phyloP scores from a whole-genome alignment of 192 early-diverging fungal genomes.

The Polychytrium aggregatum region DNA sequence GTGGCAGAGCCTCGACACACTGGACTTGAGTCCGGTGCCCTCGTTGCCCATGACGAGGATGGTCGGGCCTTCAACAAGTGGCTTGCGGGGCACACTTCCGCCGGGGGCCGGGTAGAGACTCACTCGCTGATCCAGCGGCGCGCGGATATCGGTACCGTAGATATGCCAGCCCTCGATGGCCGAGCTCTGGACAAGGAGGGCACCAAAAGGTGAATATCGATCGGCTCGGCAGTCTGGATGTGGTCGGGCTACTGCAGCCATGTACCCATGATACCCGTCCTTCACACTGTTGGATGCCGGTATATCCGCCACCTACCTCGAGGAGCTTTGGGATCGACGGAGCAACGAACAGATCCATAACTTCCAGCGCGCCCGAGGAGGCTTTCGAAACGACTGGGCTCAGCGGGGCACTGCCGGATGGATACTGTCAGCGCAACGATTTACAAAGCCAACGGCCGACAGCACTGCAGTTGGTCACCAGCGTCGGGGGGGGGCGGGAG shows the following conservation, averaged over 20 bases:
- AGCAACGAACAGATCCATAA: slow-evolving; percentile 46
- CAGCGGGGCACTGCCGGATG: slow-evolving; percentile 40
- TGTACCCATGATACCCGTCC: too few species aligned
- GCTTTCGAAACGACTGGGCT: slow-evolving; percentile 53
- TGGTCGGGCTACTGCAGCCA: too few species aligned
- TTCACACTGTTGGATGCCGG: too few species aligned
- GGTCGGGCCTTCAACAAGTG: slow-evolving; percentile 23
- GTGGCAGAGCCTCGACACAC: slow-evolving; percentile 43
- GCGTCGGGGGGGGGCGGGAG: neutral
- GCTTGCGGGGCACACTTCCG: slow-evolving; percentile 15
- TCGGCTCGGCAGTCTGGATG: too few species aligned
- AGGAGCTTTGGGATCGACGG: slow-evolving; percentile 43
- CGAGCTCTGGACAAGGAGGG: slow-evolving; percentile 6
- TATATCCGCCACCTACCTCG: slow-evolving; percentile 34
- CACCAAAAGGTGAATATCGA: too few species aligned
- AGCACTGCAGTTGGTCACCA: neutral
- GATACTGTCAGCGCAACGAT: neutral
- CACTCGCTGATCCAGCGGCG: too few species aligned
- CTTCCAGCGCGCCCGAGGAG: slow-evolving; percentile 57
- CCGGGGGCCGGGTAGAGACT: too few species aligned
- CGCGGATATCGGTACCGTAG: slow-evolving; percentile 13
- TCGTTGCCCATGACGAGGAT: slow-evolving; percentile 59
- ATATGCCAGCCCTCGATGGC: slow-evolving; percentile 10
- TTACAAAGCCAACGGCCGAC: neutral
- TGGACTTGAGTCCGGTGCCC: slow-evolving; percentile 46